Percentiles rank a stretch among this genome's conserved stretches.
phyloP scores from a whole-genome alignment of 306 rosid species.

The Trifolium pratense region DNA sequence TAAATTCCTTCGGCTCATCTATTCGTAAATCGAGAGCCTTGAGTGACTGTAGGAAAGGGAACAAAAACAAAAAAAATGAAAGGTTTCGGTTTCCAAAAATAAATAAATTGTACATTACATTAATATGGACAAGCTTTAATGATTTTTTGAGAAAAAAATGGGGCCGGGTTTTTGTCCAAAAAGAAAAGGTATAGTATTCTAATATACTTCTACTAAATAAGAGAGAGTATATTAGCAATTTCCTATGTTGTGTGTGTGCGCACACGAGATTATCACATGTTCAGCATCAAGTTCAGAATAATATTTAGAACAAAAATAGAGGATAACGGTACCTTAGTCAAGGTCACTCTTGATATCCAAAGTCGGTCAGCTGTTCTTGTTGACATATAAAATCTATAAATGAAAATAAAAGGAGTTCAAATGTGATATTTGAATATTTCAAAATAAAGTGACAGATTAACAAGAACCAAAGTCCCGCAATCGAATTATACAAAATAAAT shows the following conservation, averaged over 20 bases:
- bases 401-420: conserved; percentile 32
- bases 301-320: conserved; percentile 24
- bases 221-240: neutral
- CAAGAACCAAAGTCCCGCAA: conserved; percentile 15
- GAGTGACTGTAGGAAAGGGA: conserved; percentile 10
- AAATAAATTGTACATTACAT: conserved; percentile 7
- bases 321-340: conserved; percentile 64
- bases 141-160: neutral
- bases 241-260: neutral
- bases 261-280: neutral
- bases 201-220: neutral
- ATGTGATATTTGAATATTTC: neutral
- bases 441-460: conserved; percentile 33
- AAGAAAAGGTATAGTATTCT: neutral
- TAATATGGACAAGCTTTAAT: neutral
- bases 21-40: neutral
- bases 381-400: conserved; percentile 75
- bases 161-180: neutral
- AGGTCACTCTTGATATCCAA: conserved; percentile 70
- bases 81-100: neutral
- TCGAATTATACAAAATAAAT: conserved; percentile 11
- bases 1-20: neutral
- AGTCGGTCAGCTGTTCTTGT: conserved; percentile 80
- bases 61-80: neutral
- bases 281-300: conserved; percentile 37